Evolutionary conservation across 1,284 basidiomycete genomes (phyloP), one percentile per base, ranked within the genome.

Genomic region (Pyrrhoderma noxium): DNA sequence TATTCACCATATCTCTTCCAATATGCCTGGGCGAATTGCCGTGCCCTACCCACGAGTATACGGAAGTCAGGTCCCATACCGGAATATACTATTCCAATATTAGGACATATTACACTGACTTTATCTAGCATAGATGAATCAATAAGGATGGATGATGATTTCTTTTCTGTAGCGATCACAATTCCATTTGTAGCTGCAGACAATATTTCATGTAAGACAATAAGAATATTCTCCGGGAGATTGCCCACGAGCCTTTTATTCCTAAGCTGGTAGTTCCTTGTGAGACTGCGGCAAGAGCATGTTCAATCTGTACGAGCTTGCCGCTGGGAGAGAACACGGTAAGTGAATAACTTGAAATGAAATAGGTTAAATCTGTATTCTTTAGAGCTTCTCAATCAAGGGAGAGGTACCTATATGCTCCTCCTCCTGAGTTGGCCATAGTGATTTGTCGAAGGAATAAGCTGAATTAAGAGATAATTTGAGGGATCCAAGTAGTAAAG

Each of bases 1-100:
- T 99, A 99, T 70, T 99, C 96, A 49, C 93, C 93, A 65, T 98
- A 95, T 52, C 97, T 88, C 75, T 98, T 99, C 95, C 94, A 99
- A 70, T 99, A 99, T 18, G 93, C 85, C 69, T 99, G 96, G 8
- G 96, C 96, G 61, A 90, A 93, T 76, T 99, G 99, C 53, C 96
- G 82, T 21, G 96, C 96, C 64, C 89, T 91, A 44, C 90, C 79
- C 45, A 99, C 87, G 49, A 99, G 78, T 16, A 99, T 81, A 43
- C 96, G 83, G 70, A 96, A 99, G 70, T 99, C 96, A 49, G 96
- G 96, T 0, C 96, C 94, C 96, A 99, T 99, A 31, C 96, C 96
- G 38, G 92, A 94, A 72, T 99, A 99, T 46, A 99, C 96, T 61
- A 99, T 93, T 48, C 96, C 96, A 60, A 99, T 98, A 71, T 98